Percentiles rank a stretch among this genome's conserved stretches.
Conservation (phyloP, 2,329 filamentous ascomycete genomes). For the Canariomyces notabilis region DNA sequence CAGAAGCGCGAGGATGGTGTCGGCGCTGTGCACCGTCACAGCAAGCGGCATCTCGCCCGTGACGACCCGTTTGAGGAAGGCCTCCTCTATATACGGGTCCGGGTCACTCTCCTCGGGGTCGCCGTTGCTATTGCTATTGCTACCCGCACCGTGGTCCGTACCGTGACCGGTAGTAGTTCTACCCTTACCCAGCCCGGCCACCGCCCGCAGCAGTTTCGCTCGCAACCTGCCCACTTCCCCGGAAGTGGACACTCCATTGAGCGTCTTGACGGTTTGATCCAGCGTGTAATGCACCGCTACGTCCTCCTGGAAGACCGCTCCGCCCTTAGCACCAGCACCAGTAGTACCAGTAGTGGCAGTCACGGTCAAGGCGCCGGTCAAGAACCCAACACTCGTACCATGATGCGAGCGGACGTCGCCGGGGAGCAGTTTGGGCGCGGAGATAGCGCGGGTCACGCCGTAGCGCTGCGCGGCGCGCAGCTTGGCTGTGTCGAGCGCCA, state of each 20-base stretch:
- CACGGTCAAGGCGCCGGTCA: constrained; percentile 44
- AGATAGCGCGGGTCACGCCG: constrained; percentile 54
- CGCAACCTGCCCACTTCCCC: background rate
- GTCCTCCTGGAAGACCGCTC: background rate
- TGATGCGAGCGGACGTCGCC: constrained; percentile 38
- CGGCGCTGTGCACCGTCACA: constrained; percentile 56
- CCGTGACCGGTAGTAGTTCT: too few relatives aligned
- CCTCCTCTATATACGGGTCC: constrained; percentile 22
- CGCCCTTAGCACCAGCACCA: constrained; percentile 29
- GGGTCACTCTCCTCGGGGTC: background rate
- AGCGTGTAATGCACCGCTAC: background rate
- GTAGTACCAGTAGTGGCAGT: too few relatives aligned
- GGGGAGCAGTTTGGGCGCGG: constrained; percentile 44
- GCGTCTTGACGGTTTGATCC: background rate
- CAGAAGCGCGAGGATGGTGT: constrained; percentile 54
- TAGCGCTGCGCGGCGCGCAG: constrained; percentile 47
- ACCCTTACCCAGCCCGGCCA: too few relatives aligned
- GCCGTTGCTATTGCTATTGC: background rate
- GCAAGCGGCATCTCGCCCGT: constrained; percentile 49
- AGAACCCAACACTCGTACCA: constrained; percentile 54
- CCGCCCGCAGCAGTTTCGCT: background rate
- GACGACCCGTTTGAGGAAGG: constrained; percentile 49
- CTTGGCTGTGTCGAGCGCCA: constrained; percentile 51
- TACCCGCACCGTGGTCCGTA: too few relatives aligned
- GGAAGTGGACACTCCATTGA: background rate